phyloP scores from a whole-genome alignment of 345 rosid genomes.

The Arabidopsis arenosa region DNA sequence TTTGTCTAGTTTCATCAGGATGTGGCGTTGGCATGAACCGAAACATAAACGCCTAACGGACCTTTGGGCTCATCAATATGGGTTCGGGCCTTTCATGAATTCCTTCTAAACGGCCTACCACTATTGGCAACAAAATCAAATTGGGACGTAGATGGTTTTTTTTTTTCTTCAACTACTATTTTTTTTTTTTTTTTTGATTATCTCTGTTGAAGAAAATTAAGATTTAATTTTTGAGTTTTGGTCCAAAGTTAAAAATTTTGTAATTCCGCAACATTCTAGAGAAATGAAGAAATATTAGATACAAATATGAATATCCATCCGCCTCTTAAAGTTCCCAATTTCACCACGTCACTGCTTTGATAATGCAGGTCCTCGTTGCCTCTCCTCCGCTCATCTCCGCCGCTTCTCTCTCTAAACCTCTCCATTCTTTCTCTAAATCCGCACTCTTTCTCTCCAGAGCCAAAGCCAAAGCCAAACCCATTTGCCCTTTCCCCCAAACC shows the following conservation, averaged over 20 bases:
- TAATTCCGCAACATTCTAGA: too few relatives aligned
- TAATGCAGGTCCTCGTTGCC: constrained; percentile 73
- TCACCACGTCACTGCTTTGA: constrained; percentile 52
- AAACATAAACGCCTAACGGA: constrained; percentile 13
- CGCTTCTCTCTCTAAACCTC: constrained; percentile 37
- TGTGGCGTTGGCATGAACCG: constrained; percentile 36
- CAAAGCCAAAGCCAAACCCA: constrained; percentile 33
- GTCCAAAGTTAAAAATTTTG: too few relatives aligned
- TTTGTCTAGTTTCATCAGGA: constrained; percentile 9
- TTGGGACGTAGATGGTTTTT: too few relatives aligned
- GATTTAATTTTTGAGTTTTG: too few relatives aligned
- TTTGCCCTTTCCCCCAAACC: constrained; percentile 37
- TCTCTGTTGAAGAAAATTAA: too few relatives aligned
- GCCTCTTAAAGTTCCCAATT: neutral
- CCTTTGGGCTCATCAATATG: constrained; percentile 12
- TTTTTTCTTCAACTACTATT: too few relatives aligned
- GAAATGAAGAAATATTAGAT: neutral
- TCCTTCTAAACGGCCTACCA: neutral
- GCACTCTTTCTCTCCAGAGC: constrained; percentile 32
- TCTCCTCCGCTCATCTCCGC: constrained; percentile 63
- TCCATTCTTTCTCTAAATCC: constrained; percentile 31
- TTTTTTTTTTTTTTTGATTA: too few relatives aligned
- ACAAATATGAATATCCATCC: neutral
- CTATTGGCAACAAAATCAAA: neutral
- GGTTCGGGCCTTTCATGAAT: constrained; percentile 16